phyloP scores from a whole-genome alignment of 495 filamentous ascomycete genomes.

The Astrothelium macrocarpum region DNA sequence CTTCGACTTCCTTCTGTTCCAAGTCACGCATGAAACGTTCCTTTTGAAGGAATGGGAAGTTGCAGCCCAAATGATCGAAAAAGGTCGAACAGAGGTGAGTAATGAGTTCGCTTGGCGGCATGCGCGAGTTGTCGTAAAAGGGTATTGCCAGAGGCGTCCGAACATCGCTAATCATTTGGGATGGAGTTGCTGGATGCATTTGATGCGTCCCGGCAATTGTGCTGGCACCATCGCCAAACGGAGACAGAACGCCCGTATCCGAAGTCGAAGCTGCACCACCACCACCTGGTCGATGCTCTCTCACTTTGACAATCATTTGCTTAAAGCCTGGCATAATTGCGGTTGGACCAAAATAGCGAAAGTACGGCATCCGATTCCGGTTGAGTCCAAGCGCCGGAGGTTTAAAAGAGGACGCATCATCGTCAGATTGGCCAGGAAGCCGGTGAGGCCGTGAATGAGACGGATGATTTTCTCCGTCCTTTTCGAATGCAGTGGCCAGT shows the following conservation, averaged over 20 bases:
- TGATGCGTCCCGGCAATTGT: not conserved
- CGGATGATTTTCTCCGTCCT: not conserved
- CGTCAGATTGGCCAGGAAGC: constrained; percentile 13
- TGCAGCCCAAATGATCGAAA: constrained; percentile 68
- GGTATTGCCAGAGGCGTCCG: constrained; percentile 59
- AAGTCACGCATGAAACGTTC: constrained; percentile 59
- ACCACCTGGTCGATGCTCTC: constrained; percentile 42
- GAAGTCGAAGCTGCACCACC: constrained; percentile 41
- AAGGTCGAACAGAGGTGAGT: constrained; percentile 66
- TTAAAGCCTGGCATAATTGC: constrained; percentile 89
- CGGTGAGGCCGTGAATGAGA: not conserved
- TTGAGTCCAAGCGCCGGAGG: not conserved
- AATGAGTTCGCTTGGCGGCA: constrained; percentile 61
- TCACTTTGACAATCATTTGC: constrained; percentile 77
- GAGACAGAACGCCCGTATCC: constrained; percentile 6
- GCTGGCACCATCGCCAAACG: not conserved
- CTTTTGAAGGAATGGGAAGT: constrained; percentile 67
- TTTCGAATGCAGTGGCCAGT: not conserved
- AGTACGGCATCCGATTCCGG: constrained; percentile 70
- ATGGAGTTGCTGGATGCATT: not conserved
- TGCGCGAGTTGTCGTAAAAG: constrained; percentile 63
- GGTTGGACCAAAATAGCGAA: constrained; percentile 78
- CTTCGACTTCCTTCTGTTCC: constrained; percentile 67
- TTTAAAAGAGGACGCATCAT: not conserved
- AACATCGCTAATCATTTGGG: constrained; percentile 16